phyloP scores from a whole-genome alignment of 176 grass and related monocot species.

The Carex scoparia region DNA sequence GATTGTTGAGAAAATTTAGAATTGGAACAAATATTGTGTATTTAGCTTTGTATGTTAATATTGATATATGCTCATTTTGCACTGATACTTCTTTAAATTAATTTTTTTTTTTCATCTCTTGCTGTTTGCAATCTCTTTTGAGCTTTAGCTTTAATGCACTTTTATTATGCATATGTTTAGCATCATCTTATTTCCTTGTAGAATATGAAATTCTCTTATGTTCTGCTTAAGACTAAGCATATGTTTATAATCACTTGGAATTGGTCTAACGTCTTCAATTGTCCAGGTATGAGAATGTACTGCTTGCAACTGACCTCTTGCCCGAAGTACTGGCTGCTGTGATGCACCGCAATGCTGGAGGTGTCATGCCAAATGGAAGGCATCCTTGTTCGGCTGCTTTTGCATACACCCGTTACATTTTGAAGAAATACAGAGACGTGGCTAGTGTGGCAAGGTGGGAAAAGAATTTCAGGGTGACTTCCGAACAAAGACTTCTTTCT shows the following conservation, averaged over 20 bases:
- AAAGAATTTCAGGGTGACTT: constrained; percentile 65
- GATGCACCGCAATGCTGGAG: constrained; percentile 40
- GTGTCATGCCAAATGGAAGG: constrained; percentile 48
- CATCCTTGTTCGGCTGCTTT: constrained; percentile 52
- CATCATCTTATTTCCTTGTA: background rate
- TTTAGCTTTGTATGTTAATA: background rate
- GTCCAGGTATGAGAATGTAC: constrained; percentile 80
- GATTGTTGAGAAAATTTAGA: background rate
- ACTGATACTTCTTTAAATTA: background rate
- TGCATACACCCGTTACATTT: constrained; percentile 73
- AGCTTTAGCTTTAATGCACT: background rate
- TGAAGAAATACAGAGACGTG: constrained; percentile 88
- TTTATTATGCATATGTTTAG: background rate
- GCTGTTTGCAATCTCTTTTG: background rate
- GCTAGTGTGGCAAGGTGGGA: constrained; percentile 78
- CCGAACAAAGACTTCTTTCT: constrained; percentile 79
- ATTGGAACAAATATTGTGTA: background rate
- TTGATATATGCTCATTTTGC: background rate
- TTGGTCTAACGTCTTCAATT: background rate
- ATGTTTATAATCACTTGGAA: background rate
- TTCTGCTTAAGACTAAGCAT: background rate
- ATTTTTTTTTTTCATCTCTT: background rate
- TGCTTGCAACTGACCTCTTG: constrained; percentile 72
- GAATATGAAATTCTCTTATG: background rate
- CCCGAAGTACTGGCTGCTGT: constrained; percentile 73